These are phyloP conservation scores for Combretum micranthum DNA, from an alignment of 345 rosid species.

Conservation along the genomic window DNA sequence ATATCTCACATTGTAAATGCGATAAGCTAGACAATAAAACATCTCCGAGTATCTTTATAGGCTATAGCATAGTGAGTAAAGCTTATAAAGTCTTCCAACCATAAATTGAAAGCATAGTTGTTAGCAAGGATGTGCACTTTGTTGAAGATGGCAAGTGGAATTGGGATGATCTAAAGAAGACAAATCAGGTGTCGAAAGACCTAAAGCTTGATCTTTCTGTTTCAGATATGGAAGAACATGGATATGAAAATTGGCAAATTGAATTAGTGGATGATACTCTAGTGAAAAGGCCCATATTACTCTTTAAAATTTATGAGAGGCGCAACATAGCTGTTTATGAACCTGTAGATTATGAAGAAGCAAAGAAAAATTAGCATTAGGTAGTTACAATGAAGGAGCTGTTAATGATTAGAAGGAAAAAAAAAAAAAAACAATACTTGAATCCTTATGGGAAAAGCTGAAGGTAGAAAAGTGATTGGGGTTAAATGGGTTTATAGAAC, in stretches of 20 bases:
- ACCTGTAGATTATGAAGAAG: not conserved
- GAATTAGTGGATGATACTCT: not conserved
- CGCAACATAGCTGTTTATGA: not conserved
- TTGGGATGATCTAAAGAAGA: no score
- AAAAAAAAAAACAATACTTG: not conserved
- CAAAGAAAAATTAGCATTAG: not conserved
- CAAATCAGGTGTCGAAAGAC: not conserved
- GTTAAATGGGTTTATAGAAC: slow-evolving; percentile 5
- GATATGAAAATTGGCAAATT: no score
- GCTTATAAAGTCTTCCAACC: slow-evolving; percentile 7
- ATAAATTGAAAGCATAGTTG: not conserved
- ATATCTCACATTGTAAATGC: slow-evolving; percentile 3
- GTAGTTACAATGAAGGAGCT: slow-evolving; percentile 1
- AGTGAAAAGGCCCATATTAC: not conserved
- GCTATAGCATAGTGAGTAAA: slow-evolving; percentile 5
- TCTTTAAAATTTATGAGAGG: not conserved
- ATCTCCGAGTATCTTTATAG: slow-evolving; percentile 10
- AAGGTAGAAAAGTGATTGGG: not conserved
- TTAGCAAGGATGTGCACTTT: slow-evolving; percentile 1
- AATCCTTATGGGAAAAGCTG: not conserved
- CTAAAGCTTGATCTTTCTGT: slow-evolving; percentile 1
- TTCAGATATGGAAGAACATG: slow-evolving; percentile 6
- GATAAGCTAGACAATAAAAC: slow-evolving; percentile 11
- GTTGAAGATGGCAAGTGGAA: not conserved
- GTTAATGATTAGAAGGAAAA: slow-evolving; percentile 1